Conservation (phyloP, 2,329 filamentous ascomycete species). For the Scorias spongiosa region DNA sequence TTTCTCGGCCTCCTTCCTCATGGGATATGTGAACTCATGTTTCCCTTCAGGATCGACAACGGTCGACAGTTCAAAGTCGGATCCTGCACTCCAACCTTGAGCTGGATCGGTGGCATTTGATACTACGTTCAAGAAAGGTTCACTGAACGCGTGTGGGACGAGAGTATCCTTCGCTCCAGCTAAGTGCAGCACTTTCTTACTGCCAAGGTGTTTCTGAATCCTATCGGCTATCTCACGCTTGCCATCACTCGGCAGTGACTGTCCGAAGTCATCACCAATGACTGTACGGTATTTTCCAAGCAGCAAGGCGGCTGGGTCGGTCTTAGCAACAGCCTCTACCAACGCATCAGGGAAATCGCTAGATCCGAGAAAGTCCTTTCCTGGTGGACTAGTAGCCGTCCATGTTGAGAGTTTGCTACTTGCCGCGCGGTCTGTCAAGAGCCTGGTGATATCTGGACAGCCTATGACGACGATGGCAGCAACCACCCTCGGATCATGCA, state of each 20-base stretch:
- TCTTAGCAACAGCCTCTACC: slow-evolving; percentile 44
- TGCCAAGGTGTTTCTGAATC: slow-evolving; percentile 28
- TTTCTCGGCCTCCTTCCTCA: slow-evolving; percentile 49
- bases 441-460: slow-evolving; percentile 70
- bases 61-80: slow-evolving; percentile 45
- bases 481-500: slow-evolving; percentile 64
- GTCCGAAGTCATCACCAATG: slow-evolving; percentile 13
- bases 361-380: slow-evolving; percentile 56
- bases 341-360: slow-evolving; percentile 60
- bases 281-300: slow-evolving; percentile 30
- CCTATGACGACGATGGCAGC: slow-evolving; percentile 70
- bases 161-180: slow-evolving; percentile 55
- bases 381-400: slow-evolving; percentile 38
- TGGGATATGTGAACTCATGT: slow-evolving; percentile 51
- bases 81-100: slow-evolving; percentile 40
- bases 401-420: slow-evolving; percentile 46
- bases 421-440: slow-evolving; percentile 67
- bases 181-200: slow-evolving; percentile 50
- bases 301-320: slow-evolving; percentile 63
- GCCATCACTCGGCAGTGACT: slow-evolving; percentile 24
- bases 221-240: slow-evolving; percentile 13
- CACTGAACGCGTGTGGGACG: slow-evolving; percentile 50
- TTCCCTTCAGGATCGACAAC: slow-evolving; percentile 52
- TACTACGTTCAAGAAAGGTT: slow-evolving; percentile 47
- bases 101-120: slow-evolving; percentile 32